phyloP scores from a whole-genome alignment of 169 alveolate species.

The Perkinsus olseni region DNA sequence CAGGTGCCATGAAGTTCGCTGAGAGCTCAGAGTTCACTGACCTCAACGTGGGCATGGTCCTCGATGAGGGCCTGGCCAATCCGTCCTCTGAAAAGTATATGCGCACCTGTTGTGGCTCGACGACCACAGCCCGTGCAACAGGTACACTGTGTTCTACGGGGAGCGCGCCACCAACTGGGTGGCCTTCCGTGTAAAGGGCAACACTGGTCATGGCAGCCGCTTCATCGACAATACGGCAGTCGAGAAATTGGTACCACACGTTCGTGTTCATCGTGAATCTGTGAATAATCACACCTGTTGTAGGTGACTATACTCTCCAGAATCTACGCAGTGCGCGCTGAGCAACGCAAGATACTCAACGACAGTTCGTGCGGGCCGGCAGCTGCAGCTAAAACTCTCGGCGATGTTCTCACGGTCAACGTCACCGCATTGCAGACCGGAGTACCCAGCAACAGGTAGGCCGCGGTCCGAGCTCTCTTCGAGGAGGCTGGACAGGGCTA shows the following conservation, averaged over 20 bases:
- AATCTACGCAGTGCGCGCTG: neutral
- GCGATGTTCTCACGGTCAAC: slow-evolving; percentile 28
- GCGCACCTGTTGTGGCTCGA: neutral
- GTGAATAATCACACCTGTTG: neutral
- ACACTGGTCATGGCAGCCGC: slow-evolving; percentile 31
- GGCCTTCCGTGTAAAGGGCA: slow-evolving; percentile 20
- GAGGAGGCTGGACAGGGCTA: no score
- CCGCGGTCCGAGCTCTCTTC: no score
- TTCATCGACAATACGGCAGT: slow-evolving; percentile 28
- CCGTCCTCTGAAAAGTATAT: neutral
- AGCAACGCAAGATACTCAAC: neutral
- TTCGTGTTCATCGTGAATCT: neutral
- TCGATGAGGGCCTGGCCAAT: slow-evolving; percentile 22
- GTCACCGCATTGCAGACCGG: slow-evolving; percentile 22
- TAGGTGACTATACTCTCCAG: neutral
- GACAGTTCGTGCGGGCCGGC: neutral
- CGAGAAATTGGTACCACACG: neutral
- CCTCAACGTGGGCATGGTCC: slow-evolving; percentile 11
- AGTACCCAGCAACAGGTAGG: slow-evolving; percentile 14
- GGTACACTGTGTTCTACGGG: slow-evolving; percentile 16
- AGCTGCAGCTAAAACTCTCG: slow-evolving; percentile 16
- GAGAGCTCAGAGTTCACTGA: neutral
- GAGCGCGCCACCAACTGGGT: slow-evolving; percentile 33
- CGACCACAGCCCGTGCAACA: neutral
- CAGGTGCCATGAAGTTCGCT: neutral